A percentile compares a stretch with the other conserved stretches of the same genome.
Evolutionary conservation across 2,329 filamentous ascomycete species (phyloP).

Genomic region (Fusarium nurragi): DNA sequence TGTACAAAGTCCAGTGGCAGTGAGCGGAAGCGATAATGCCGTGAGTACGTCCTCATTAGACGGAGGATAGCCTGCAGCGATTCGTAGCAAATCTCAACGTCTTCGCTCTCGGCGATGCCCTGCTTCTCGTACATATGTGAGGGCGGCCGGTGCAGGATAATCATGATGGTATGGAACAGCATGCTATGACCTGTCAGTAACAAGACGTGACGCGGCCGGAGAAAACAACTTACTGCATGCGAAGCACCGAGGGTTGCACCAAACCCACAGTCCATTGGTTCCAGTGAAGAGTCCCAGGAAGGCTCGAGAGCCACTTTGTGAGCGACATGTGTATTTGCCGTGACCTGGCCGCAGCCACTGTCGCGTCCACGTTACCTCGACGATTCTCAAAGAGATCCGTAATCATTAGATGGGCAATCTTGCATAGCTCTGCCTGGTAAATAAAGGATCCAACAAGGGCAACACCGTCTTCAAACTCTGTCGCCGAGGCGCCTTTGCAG

Average conservation of each 20-base stretch:
- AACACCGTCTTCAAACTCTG: conserved; percentile 58
- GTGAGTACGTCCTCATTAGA: conserved; percentile 55
- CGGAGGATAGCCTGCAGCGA: conserved; percentile 57
- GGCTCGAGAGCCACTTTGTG: conserved; percentile 56
- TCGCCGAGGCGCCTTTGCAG: conserved; percentile 54
- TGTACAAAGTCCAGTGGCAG: conserved; percentile 61
- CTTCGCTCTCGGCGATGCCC: conserved; percentile 53
- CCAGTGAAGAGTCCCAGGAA: conserved; percentile 60
- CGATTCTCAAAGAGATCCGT: conserved; percentile 62
- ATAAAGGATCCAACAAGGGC: conserved; percentile 57
- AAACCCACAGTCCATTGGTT: conserved; percentile 60
- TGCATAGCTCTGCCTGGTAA: conserved; percentile 58
- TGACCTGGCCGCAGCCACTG: conserved; percentile 54
- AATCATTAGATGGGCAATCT: conserved; percentile 61
- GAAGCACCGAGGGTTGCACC: conserved; percentile 57
- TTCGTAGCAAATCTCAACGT: conserved; percentile 61
- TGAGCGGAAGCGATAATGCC: conserved; percentile 55
- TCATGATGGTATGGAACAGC: conserved; percentile 62
- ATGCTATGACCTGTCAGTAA: conserved; percentile 47
- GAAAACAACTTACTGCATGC: conserved; percentile 54
- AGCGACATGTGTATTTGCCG: conserved; percentile 58
- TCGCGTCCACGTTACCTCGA: conserved; percentile 52
- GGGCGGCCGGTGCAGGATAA: conserved; percentile 61
- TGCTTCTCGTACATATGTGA: conserved; percentile 54
- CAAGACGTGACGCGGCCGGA: not conserved